A percentile compares a stretch with the other conserved stretches of the same genome.
phyloP scores from a whole-genome alignment of 2,329 filamentous ascomycete species.

The Lachnellula suecica region DNA sequence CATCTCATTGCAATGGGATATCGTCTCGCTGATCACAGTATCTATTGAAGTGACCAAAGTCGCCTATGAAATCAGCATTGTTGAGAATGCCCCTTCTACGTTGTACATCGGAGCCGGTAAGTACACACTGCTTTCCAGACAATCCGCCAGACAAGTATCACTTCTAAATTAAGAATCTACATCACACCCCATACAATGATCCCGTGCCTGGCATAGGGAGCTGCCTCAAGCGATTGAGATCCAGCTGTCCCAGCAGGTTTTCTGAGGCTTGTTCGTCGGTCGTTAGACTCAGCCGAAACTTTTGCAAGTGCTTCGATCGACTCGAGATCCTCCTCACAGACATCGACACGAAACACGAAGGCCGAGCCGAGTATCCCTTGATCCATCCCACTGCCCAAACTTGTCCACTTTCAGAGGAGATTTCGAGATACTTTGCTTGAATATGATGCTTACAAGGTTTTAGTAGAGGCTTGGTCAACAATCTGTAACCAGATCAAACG shows the following conservation, averaged over 20 bases:
- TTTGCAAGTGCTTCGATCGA: slow-evolving; percentile 18
- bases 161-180: neutral
- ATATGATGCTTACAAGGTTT: slow-evolving; percentile 16
- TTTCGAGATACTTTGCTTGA: slow-evolving; percentile 21
- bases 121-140: neutral
- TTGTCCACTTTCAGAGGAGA: slow-evolving; percentile 4
- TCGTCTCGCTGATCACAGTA: slow-evolving; percentile 20
- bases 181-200: neutral
- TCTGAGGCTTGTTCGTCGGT: neutral
- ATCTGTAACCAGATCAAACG: too few relatives aligned
- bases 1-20: slow-evolving; percentile 21
- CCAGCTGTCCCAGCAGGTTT: neutral
- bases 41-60: slow-evolving; percentile 16
- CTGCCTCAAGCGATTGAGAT: neutral
- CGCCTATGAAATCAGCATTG: slow-evolving; percentile 14
- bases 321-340: slow-evolving; percentile 21
- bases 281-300: slow-evolving; percentile 12
- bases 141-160: neutral
- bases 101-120: slow-evolving; percentile 21
- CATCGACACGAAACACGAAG: slow-evolving; percentile 12
- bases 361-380: slow-evolving; percentile 18
- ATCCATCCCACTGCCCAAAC: slow-evolving; percentile 10
- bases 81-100: slow-evolving; percentile 16
- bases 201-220: neutral
- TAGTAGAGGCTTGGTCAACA: slow-evolving; percentile 2